A percentile compares a stretch with the other conserved stretches of the same genome.
Evolutionary conservation across 1,139 yeast genomes (phyloP).

Genomic region (Saccharomyces hybrid): DNA sequence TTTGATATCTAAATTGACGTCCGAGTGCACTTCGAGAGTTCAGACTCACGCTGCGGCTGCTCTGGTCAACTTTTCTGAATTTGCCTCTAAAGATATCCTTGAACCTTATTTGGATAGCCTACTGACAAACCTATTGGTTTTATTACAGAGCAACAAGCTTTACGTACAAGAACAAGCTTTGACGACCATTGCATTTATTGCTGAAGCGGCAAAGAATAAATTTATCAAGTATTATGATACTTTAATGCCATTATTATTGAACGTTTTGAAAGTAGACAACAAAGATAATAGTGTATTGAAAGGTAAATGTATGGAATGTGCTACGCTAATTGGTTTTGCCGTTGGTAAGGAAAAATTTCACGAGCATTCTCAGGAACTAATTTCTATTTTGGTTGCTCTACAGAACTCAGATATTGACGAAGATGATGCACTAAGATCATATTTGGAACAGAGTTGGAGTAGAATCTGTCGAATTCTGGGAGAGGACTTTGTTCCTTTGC

Average conservation of each 20-base stretch:
- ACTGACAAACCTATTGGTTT: conserved; percentile 61
- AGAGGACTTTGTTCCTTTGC: conserved; percentile 75
- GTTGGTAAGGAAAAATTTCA: conserved; percentile 88
- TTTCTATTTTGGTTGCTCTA: conserved; percentile 63
- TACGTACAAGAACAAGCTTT: conserved; percentile 96
- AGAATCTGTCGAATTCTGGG: conserved; percentile 84
- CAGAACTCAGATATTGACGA: conserved; percentile 50
- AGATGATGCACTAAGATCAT: conserved; percentile 83
- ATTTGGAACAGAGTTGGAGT: conserved; percentile 94
- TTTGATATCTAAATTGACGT: conserved; percentile 69
- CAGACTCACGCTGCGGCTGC: conserved; percentile 99
- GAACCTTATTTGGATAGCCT: conserved; percentile 86
- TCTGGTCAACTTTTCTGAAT: conserved; percentile 86
- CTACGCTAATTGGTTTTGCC: conserved; percentile 90
- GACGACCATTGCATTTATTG: conserved; percentile 93
- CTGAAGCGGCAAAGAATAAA: conserved; percentile 92
- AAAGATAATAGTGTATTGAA: conserved; percentile 71
- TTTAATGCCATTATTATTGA: conserved; percentile 80
- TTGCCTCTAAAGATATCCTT: conserved; percentile 75
- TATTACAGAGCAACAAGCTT: conserved; percentile 77
- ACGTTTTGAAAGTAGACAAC: conserved; percentile 71
- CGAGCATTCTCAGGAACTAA: conserved; percentile 67
- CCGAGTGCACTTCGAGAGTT: conserved; percentile 72
- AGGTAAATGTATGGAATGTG: conserved; percentile 93
- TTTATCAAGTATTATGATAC: conserved; percentile 90